Evolutionary conservation across 306 rosid species (phyloP).

Genomic region (Gleditsia sinensis): DNA sequence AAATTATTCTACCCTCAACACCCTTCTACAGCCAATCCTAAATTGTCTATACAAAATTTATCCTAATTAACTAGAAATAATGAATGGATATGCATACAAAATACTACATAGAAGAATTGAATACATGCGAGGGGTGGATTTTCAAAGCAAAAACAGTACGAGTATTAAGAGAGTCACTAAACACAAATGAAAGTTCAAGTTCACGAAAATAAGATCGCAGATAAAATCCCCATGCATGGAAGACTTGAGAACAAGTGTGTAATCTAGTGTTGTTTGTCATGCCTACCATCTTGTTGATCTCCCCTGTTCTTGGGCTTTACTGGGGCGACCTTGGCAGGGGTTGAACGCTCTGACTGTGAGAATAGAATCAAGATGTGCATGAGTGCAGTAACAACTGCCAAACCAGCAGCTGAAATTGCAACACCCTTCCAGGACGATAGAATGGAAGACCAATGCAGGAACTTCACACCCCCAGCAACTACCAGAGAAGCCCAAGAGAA

Average conservation of each 20-base stretch:
- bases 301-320: constrained; percentile 46
- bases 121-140: constrained; percentile 6
- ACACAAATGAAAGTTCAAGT: not conserved
- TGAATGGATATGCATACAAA: constrained; percentile 39
- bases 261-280: constrained; percentile 57
- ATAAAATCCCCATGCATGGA: constrained; percentile 25
- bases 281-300: constrained; percentile 36
- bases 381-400: constrained; percentile 66
- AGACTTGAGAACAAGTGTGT: constrained; percentile 15
- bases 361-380: constrained; percentile 85
- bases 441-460: constrained; percentile 69
- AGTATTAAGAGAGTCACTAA: constrained; percentile 24
- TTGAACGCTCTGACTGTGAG: constrained; percentile 88
- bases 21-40: constrained; percentile 16
- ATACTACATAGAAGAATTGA: constrained; percentile 27
- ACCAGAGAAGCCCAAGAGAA: constrained; percentile 71
- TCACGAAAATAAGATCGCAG: constrained; percentile 28
- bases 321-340: constrained; percentile 71
- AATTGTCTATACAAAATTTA: constrained; percentile 34
- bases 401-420: constrained; percentile 56
- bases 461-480: constrained; percentile 60
- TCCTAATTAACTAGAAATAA: constrained; percentile 39
- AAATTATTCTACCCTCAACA: not conserved
- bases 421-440: constrained; percentile 89
- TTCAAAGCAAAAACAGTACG: constrained; percentile 27